Evolutionary conservation across 1,139 yeast genomes (phyloP).

Genomic region (Suhomyces guaymorum): DNA sequence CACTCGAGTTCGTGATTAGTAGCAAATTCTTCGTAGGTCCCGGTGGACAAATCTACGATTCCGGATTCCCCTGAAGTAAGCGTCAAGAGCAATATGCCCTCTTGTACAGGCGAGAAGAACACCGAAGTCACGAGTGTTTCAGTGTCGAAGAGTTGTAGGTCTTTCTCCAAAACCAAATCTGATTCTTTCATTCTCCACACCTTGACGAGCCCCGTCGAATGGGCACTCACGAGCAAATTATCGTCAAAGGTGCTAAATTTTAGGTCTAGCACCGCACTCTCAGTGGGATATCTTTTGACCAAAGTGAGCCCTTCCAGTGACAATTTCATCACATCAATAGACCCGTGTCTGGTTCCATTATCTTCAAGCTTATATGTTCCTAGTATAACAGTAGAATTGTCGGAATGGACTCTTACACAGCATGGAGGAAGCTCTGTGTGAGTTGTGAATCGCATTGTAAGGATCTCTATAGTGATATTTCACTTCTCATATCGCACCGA

Average conservation of each 20-base stretch:
- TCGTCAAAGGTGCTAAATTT: constrained; percentile 61
- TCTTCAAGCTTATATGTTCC: constrained; percentile 81
- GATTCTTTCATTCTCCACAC: constrained; percentile 54
- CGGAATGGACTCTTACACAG: constrained; percentile 64
- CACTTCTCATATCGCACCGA: too few relatives aligned
- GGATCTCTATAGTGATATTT: too few relatives aligned
- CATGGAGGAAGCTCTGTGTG: constrained; percentile 77
- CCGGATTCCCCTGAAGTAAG: constrained; percentile 59
- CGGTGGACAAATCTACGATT: constrained; percentile 28
- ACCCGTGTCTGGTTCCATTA: constrained; percentile 63
- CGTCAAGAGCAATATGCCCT: constrained; percentile 46
- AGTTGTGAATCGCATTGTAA: constrained; percentile 17
- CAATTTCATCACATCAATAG: constrained; percentile 61
- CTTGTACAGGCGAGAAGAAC: constrained; percentile 51
- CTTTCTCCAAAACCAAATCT: constrained; percentile 15
- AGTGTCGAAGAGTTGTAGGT: constrained; percentile 46
- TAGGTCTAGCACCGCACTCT: constrained; percentile 75
- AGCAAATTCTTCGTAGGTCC: constrained; percentile 18
- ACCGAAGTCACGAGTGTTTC: constrained; percentile 64
- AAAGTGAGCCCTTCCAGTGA: constrained; percentile 20
- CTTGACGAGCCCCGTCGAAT: constrained; percentile 73
- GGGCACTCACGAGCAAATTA: constrained; percentile 58
- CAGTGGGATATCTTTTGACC: constrained; percentile 33
- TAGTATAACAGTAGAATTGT: constrained; percentile 50
- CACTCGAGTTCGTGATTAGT: constrained; percentile 70